Evolutionary conservation across 116 monocot species (phyloP).

Genomic region (Zostera marina): DNA sequence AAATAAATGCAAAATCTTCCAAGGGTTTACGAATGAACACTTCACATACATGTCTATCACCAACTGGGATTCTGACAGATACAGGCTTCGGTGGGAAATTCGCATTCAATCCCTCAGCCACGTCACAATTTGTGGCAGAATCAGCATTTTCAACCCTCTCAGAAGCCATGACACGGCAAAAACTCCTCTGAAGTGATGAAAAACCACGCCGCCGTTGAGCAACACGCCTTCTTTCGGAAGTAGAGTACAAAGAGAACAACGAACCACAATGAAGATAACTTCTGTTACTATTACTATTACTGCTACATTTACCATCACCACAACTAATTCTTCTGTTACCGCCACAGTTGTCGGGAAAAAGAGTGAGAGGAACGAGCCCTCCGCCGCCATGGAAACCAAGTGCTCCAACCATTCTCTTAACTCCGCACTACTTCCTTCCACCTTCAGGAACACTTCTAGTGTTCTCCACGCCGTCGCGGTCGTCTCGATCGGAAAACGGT

Average conservation of each 20-base stretch:
- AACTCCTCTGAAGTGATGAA: not conserved
- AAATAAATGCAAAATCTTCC: not conserved
- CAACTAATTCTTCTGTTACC: too few species aligned
- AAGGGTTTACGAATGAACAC: not conserved
- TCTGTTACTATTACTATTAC: too few species aligned
- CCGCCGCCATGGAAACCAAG: not conserved
- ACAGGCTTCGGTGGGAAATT: slow-evolving; percentile 14
- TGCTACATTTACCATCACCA: too few species aligned
- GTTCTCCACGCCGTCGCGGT: too few species aligned
- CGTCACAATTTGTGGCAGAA: not conserved
- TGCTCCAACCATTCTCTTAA: not conserved
- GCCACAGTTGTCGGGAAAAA: not conserved
- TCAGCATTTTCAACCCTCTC: not conserved
- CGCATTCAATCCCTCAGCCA: not conserved
- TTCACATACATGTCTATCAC: slow-evolving; percentile 52
- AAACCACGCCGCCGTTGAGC: too few species aligned
- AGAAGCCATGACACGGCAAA: slow-evolving; percentile 2
- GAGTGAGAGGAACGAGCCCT: not conserved
- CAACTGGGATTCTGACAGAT: slow-evolving; percentile 60
- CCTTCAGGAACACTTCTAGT: not conserved
- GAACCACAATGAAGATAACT: not conserved
- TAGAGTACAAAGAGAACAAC: not conserved
- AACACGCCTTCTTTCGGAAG: not conserved
- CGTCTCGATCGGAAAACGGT: too few species aligned
- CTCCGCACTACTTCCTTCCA: not conserved